Percentiles rank a stretch among this genome's conserved stretches.
These are phyloP conservation scores for Leccinum griseonigrum DNA, from an alignment of 1,284 basidiomycete species.

Conservation along the genomic window DNA sequence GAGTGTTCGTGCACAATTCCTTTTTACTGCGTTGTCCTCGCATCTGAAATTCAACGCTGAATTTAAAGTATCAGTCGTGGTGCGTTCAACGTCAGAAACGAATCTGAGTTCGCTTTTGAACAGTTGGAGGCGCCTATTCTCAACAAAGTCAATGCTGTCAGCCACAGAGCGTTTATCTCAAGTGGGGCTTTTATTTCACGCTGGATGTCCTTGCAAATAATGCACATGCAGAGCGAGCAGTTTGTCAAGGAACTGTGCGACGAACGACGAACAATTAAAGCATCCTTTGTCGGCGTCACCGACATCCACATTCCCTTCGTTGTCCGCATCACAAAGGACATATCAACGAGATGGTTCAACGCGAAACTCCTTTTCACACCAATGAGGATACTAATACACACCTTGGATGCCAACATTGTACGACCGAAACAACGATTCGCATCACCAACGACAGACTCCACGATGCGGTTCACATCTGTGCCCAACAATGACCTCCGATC, in stretches of 20 bases:
- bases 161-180: slow-evolving; percentile 57
- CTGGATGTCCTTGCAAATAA: slow-evolving; percentile 60
- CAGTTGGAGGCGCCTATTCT: slow-evolving; percentile 31
- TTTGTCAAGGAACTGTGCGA: slow-evolving; percentile 43
- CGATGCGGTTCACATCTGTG: too few relatives aligned
- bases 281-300: too few relatives aligned
- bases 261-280: slow-evolving; percentile 8
- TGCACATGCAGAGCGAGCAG: slow-evolving; percentile 36
- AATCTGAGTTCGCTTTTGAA: not conserved
- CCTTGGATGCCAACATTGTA: too few relatives aligned
- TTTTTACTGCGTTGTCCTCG: slow-evolving; percentile 43
- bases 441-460: too few relatives aligned
- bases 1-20: slow-evolving; percentile 48
- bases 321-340: too few relatives aligned
- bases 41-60: slow-evolving; percentile 28
- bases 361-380: too few relatives aligned
- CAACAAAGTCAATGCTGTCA: slow-evolving; percentile 36
- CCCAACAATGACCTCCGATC: too few relatives aligned
- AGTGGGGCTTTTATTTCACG: slow-evolving; percentile 67
- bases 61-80: slow-evolving; percentile 36
- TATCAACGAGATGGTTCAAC: too few relatives aligned
- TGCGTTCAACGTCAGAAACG: slow-evolving; percentile 16
- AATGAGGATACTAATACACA: too few relatives aligned
- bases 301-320: too few relatives aligned
- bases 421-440: too few relatives aligned